Evolutionary conservation across 257 asterid species (phyloP).

Genomic region (Nicotiana noctiflora): DNA sequence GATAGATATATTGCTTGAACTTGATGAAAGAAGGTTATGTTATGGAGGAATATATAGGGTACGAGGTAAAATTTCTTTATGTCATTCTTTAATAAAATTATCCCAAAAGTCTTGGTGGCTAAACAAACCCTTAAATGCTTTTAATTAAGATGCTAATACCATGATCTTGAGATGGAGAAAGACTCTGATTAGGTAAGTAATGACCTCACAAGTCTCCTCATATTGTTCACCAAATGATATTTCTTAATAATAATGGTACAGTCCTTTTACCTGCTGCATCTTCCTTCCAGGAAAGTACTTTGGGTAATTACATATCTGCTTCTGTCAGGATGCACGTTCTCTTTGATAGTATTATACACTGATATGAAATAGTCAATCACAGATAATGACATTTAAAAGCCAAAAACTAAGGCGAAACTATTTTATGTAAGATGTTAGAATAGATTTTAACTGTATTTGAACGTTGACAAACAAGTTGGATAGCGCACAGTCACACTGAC

Average conservation of each 20-base stretch:
- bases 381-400: background rate
- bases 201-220: background rate
- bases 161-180: background rate
- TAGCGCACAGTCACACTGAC: background rate
- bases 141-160: background rate
- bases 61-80: background rate
- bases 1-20: background rate
- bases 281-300: background rate
- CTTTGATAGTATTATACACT: background rate
- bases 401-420: background rate
- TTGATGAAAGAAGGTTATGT: background rate
- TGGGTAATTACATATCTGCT: background rate
- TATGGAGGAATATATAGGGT: background rate
- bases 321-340: background rate
- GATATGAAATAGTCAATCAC: background rate
- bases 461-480: background rate
- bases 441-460: background rate
- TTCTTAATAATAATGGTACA: background rate
- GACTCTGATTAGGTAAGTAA: background rate
- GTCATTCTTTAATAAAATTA: background rate
- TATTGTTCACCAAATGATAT: background rate
- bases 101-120: background rate
- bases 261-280: background rate
- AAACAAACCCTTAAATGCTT: background rate
- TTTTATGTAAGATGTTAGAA: background rate